Conservation (phyloP, 108 stramenopile genomes). For the Conticribra weissflogii region DNA sequence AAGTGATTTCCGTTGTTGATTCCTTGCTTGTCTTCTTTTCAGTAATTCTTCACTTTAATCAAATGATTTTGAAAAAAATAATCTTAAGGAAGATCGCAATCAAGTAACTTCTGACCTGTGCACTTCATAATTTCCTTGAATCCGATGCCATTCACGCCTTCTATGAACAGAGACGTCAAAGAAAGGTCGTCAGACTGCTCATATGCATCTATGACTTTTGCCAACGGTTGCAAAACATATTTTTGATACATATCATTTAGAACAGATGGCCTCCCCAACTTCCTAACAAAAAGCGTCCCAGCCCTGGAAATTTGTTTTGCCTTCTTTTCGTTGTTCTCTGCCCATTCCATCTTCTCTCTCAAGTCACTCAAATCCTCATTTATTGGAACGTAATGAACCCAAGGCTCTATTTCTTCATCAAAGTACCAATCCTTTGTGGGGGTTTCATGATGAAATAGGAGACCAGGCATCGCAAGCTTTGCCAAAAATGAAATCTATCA, state of each 20-base stretch:
- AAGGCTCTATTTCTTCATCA: conserved; percentile 31
- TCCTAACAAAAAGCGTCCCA: conserved; percentile 14
- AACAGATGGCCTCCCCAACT: conserved; percentile 13
- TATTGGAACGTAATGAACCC: conserved; percentile 46
- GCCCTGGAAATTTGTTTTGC: conserved; percentile 21
- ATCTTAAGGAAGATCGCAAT: neutral
- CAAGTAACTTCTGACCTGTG: neutral
- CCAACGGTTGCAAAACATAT: neutral
- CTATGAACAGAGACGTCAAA: neutral
- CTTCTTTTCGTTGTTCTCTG: conserved; percentile 10
- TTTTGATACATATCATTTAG: conserved; percentile 7
- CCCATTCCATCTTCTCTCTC: conserved; percentile 23
- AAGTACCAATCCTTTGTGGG: conserved; percentile 50
- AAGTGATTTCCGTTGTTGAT: too few relatives aligned
- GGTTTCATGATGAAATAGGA: conserved; percentile 54
- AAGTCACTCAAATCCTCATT: conserved; percentile 27
- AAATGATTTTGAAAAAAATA: too few relatives aligned
- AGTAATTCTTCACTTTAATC: too few relatives aligned
- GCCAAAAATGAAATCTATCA: too few relatives aligned
- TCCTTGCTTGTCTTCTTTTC: too few relatives aligned
- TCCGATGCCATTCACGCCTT: neutral
- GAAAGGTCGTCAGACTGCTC: neutral
- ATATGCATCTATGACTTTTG: conserved; percentile 12
- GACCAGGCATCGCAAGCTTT: conserved; percentile 43
- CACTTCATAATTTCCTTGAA: neutral